These are phyloP conservation scores for Phaffia tasmanica DNA, from an alignment of 768 basidiomycete species.

Conservation along the genomic window DNA sequence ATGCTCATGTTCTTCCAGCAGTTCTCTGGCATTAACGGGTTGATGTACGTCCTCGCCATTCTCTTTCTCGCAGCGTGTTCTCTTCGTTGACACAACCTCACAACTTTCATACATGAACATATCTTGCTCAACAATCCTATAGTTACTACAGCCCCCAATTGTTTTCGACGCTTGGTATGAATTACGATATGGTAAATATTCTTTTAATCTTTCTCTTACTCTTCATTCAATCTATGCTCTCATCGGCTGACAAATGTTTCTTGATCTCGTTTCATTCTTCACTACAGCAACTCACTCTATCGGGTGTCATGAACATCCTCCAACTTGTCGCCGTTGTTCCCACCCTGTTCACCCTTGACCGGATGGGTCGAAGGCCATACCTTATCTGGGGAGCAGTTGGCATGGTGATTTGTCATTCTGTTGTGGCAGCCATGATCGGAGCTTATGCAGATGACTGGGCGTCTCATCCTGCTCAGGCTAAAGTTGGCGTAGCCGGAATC, in stretches of 20 bases:
- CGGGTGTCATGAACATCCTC: slow-evolving; percentile 26
- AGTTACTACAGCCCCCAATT: slow-evolving; percentile 7
- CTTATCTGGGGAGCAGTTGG: slow-evolving; percentile 1
- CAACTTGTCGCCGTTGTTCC: slow-evolving; percentile 19
- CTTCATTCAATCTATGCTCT: neutral
- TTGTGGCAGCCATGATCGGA: slow-evolving; percentile 10
- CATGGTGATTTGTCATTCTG: neutral
- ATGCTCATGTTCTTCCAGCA: slow-evolving; percentile 28
- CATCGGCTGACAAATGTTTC: neutral
- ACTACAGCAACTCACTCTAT: slow-evolving; percentile 5
- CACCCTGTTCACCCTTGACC: slow-evolving; percentile 21
- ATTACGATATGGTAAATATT: slow-evolving; percentile 8
- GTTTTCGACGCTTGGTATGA: slow-evolving; percentile 23
- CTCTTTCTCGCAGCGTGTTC: neutral
- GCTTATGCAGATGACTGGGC: neutral
- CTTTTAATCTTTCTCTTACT: neutral
- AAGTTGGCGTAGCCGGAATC: neutral
- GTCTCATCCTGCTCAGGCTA: neutral
- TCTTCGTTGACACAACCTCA: neutral
- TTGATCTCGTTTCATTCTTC: neutral
- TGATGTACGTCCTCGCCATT: no score
- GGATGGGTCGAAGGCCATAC: slow-evolving; percentile 22
- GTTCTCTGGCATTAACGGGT: slow-evolving; percentile 27
- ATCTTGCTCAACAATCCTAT: neutral
- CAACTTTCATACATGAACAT: neutral